These are phyloP conservation scores for Colletotrichum trifolii DNA, from an alignment of 2,329 filamentous ascomycete genomes.

Conservation along the genomic window DNA sequence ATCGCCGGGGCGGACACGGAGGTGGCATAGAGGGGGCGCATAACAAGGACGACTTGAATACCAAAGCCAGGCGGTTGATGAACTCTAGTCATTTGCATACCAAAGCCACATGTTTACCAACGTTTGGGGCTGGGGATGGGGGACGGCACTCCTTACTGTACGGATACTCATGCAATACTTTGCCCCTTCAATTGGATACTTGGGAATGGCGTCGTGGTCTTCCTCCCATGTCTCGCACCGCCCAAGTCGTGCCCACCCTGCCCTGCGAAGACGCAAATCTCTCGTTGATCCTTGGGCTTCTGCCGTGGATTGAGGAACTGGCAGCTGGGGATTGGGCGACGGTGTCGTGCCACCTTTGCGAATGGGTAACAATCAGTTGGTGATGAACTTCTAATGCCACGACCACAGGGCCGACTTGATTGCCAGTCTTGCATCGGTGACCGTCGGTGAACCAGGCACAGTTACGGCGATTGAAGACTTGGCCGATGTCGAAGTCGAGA, in stretches of 20 bases:
- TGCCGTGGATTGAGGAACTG: background rate
- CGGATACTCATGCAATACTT: background rate
- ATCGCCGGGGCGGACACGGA: too few relatives aligned
- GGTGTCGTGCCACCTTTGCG: conserved; percentile 2
- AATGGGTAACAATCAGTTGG: background rate
- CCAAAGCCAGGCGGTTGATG: background rate
- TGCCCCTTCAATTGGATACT: background rate
- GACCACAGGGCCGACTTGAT: too few relatives aligned
- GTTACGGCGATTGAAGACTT: background rate
- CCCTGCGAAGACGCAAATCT: background rate
- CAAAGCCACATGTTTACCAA: background rate
- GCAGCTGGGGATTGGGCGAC: conserved; percentile 1
- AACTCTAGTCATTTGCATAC: conserved; percentile 22
- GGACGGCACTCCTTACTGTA: too few relatives aligned
- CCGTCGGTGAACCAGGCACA: too few relatives aligned
- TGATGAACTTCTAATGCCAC: background rate
- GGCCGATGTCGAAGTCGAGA: background rate
- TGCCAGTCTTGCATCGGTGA: too few relatives aligned
- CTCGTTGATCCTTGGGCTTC: conserved; percentile 15
- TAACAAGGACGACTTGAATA: background rate
- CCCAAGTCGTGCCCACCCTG: conserved; percentile 13
- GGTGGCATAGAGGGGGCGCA: background rate
- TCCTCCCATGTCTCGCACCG: background rate
- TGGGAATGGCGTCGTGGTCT: too few relatives aligned
- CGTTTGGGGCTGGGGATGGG: background rate